Conservation (phyloP, 2,329 filamentous ascomycete genomes). For the Trichoderma atroviride region DNA sequence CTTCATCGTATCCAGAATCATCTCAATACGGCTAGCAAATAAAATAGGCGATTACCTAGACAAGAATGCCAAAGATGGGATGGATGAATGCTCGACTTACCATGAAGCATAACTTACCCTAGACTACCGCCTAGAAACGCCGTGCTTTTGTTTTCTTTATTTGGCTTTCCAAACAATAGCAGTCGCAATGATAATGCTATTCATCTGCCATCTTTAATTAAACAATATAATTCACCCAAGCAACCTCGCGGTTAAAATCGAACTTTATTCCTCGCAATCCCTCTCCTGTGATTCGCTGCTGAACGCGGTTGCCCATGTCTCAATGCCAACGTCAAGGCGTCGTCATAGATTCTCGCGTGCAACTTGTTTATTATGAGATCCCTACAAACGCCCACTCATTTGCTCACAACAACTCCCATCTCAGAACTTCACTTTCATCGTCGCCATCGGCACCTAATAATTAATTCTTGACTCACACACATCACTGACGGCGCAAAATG, state of each 20-base stretch:
- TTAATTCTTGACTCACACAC: background rate
- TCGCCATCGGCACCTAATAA: too few relatives aligned
- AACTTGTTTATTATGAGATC: background rate
- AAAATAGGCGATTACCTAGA: too few relatives aligned
- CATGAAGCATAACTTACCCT: background rate
- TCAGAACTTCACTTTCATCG: background rate
- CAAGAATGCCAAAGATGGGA: too few relatives aligned
- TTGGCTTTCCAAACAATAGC: background rate
- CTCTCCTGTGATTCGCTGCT: background rate
- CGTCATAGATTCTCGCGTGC: constrained; percentile 11
- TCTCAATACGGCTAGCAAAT: background rate
- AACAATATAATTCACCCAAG: background rate
- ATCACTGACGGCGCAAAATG: constrained; percentile 9
- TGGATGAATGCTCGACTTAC: too few relatives aligned
- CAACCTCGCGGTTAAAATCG: background rate
- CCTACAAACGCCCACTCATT: background rate
- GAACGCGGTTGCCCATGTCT: constrained; percentile 1
- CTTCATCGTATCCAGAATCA: background rate
- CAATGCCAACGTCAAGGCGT: constrained; percentile 7
- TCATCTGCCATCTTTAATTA: background rate
- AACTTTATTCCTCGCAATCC: background rate
- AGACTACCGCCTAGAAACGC: background rate
- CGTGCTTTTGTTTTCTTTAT: background rate
- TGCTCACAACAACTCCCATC: background rate
- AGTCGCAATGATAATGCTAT: background rate